Percentiles rank a stretch among this genome's conserved stretches.
Evolutionary conservation across 1,284 basidiomycete species (phyloP).

Genomic region (Ceratobasidium sp.): DNA sequence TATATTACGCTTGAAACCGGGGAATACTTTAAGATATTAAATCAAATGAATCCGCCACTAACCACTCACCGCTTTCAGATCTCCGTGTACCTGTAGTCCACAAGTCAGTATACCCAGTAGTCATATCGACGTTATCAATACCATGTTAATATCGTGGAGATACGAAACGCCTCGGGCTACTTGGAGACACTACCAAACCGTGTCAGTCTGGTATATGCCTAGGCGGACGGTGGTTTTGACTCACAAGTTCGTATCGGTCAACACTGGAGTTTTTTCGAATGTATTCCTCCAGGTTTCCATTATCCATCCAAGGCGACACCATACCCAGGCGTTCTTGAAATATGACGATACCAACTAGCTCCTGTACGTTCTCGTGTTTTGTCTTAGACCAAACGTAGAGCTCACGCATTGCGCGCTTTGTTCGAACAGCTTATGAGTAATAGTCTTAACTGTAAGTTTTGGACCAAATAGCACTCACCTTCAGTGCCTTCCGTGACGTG

Average conservation of each 20-base stretch:
- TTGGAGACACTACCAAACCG: background rate
- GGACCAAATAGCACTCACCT: background rate
- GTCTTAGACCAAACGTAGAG: conserved; percentile 27
- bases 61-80: conserved; percentile 25
- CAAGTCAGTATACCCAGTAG: background rate
- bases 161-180: conserved; percentile 22
- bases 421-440: background rate
- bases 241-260: conserved; percentile 3
- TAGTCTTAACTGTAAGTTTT: background rate
- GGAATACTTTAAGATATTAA: background rate
- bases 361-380: conserved; percentile 15
- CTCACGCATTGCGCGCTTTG: conserved; percentile 28
- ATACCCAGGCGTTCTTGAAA: conserved; percentile 26
- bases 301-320: conserved; percentile 27
- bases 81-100: conserved; percentile 9
- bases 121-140: background rate
- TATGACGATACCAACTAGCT: conserved; percentile 19
- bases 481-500: conserved; percentile 9
- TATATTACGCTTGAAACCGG: conserved; percentile 6
- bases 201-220: background rate
- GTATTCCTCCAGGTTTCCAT: conserved; percentile 27
- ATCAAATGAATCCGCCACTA: no score
- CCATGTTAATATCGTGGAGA: conserved; percentile 19
- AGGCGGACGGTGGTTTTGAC: background rate
- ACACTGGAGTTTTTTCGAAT: conserved; percentile 2